phyloP scores from a whole-genome alignment of 2,329 filamentous ascomycete species.

The Madurella mycetomatis region DNA sequence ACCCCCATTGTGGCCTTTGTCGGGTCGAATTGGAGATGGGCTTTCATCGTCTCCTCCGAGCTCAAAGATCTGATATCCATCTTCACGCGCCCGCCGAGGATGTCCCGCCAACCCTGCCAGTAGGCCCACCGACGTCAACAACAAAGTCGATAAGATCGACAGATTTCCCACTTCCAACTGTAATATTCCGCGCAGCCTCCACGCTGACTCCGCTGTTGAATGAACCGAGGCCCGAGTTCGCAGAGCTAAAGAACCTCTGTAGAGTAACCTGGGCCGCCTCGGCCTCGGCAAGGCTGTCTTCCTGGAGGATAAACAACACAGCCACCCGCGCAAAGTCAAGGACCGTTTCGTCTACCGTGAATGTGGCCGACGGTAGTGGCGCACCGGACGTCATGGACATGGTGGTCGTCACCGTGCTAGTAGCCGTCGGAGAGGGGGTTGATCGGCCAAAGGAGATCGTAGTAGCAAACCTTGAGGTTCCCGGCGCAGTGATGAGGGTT shows the following conservation, averaged over 20 bases:
- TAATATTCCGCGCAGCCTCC: constrained; percentile 35
- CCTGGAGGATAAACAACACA: constrained; percentile 58
- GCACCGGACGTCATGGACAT: constrained; percentile 24
- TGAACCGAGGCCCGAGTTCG: background rate
- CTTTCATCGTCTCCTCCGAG: background rate
- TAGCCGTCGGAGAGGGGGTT: constrained; percentile 26
- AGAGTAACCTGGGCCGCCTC: constrained; percentile 50
- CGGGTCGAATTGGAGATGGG: too few species aligned
- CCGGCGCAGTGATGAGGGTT: constrained; percentile 27
- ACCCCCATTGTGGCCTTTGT: background rate
- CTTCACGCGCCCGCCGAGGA: background rate
- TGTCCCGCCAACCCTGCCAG: constrained; percentile 17
- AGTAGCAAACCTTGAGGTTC: constrained; percentile 27
- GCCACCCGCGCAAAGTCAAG: constrained; percentile 61
- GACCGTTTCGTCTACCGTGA: constrained; percentile 50
- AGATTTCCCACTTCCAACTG: constrained; percentile 37
- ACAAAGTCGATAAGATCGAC: constrained; percentile 48
- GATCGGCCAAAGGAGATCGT: constrained; percentile 26
- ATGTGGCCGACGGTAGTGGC: constrained; percentile 33
- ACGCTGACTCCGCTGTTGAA: constrained; percentile 21
- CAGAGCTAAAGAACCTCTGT: constrained; percentile 53
- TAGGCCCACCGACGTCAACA: constrained; percentile 33
- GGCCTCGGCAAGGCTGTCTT: constrained; percentile 47
- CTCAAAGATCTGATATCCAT: background rate
- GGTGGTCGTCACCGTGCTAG: constrained; percentile 28